phyloP scores from a whole-genome alignment of 495 filamentous ascomycete genomes.

The Massariosphaeria phaeospora region DNA sequence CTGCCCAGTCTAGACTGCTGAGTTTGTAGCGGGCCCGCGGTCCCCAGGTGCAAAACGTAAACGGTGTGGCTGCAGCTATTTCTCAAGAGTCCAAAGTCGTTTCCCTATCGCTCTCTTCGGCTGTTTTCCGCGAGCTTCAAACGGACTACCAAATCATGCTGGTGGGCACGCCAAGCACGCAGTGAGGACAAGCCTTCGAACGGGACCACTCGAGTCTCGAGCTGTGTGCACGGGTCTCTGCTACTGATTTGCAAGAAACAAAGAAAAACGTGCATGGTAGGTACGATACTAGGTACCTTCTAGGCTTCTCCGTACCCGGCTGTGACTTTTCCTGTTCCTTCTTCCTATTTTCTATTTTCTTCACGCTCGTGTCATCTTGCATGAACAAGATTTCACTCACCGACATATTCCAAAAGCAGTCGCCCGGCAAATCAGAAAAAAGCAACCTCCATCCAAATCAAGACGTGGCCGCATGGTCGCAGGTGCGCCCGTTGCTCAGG shows the following conservation, averaged over 20 bases:
- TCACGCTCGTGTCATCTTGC: constrained; percentile 4
- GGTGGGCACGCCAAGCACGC: constrained; percentile 16
- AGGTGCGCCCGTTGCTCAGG: constrained; percentile 4
- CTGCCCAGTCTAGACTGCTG: too few species aligned
- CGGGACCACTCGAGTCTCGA: too few species aligned
- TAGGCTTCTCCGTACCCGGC: too few species aligned
- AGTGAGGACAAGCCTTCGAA: constrained; percentile 16
- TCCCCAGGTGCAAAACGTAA: neutral
- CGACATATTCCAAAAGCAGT: constrained; percentile 8
- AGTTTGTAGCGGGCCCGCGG: too few species aligned
- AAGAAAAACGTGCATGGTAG: too few species aligned
- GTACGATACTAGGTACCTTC: too few species aligned
- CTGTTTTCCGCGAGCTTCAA: constrained; percentile 2
- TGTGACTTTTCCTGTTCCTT: too few species aligned
- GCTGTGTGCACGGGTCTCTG: too few species aligned
- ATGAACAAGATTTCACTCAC: neutral
- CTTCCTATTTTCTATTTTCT: neutral
- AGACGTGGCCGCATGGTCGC: constrained; percentile 14
- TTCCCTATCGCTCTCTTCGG: neutral
- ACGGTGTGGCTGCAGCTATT: constrained; percentile 10
- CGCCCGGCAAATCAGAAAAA: constrained; percentile 10
- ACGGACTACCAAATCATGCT: constrained; percentile 29
- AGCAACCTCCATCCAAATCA: constrained; percentile 12
- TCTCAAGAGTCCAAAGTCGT: neutral
- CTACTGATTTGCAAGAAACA: constrained; percentile 7